phyloP scores from a whole-genome alignment of 2,329 filamentous ascomycete genomes.

The Phyllosticta capitalensis region DNA sequence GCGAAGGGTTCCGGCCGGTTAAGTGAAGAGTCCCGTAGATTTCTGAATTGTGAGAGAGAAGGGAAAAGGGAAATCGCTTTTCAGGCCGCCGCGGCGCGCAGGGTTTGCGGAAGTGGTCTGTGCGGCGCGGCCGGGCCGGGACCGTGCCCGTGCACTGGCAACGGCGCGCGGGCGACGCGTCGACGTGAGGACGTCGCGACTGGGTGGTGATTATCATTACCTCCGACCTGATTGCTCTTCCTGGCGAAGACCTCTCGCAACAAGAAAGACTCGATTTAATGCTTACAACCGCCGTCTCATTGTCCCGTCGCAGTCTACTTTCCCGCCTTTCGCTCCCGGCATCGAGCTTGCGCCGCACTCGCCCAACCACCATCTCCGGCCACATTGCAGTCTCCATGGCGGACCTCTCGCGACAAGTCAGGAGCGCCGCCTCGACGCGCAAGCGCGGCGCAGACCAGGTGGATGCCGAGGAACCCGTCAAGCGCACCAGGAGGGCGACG shows the following conservation, averaged over 20 bases:
- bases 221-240: neutral
- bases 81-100: neutral
- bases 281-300: neutral
- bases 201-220: neutral
- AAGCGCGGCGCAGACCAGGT: neutral
- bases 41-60: neutral
- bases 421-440: neutral
- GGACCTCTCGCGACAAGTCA: neutral
- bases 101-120: neutral
- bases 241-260: neutral
- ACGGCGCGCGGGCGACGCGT: neutral
- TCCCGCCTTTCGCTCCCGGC: neutral
- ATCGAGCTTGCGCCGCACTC: neutral
- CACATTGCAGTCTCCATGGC: neutral
- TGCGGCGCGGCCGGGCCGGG: too few relatives aligned
- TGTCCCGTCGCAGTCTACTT: neutral
- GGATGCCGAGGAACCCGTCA: neutral
- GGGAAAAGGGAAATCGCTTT: neutral
- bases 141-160: too few relatives aligned
- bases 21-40: neutral
- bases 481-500: slow-evolving; percentile 5
- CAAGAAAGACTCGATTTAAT: neutral
- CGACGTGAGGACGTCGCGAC: neutral
- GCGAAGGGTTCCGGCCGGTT: neutral
- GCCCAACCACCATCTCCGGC: neutral